These are phyloP conservation scores for Yamadazyma sp. DNA, from an alignment of 805 yeast genomes.

Conservation along the genomic window DNA sequence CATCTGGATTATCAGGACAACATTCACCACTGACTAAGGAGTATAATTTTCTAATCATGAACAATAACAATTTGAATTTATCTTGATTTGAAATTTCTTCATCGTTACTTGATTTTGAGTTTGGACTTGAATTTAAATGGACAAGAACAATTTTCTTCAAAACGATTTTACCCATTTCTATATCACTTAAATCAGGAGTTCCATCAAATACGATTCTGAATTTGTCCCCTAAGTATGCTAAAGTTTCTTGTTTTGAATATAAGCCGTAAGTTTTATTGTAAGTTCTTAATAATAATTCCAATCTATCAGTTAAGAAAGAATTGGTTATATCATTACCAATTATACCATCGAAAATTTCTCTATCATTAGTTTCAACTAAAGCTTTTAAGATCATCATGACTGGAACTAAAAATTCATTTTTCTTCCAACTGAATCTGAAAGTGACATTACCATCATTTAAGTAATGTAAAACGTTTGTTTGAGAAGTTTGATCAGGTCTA, in stretches of 20 bases:
- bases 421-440: slow-evolving; percentile 95
- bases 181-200: slow-evolving; percentile 81
- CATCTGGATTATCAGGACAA: slow-evolving; percentile 97
- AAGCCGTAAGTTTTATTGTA: slow-evolving; percentile 73
- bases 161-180: slow-evolving; percentile 86
- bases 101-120: background rate
- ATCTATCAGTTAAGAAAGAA: slow-evolving; percentile 96
- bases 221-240: slow-evolving; percentile 92
- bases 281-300: slow-evolving; percentile 85
- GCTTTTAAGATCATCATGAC: slow-evolving; percentile 92
- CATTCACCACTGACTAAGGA: slow-evolving; percentile 96
- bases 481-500: slow-evolving; percentile 96
- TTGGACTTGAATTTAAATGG: slow-evolving; percentile 50
- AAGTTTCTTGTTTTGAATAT: slow-evolving; percentile 79
- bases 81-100: slow-evolving; percentile 52
- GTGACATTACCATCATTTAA: slow-evolving; percentile 94
- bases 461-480: slow-evolving; percentile 95
- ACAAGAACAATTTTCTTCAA: slow-evolving; percentile 82
- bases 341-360: slow-evolving; percentile 94
- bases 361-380: slow-evolving; percentile 82
- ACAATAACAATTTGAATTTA: slow-evolving; percentile 82
- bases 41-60: slow-evolving; percentile 94
- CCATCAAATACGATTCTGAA: slow-evolving; percentile 92
- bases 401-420: slow-evolving; percentile 92
- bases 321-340: slow-evolving; percentile 84